A percentile compares a stretch with the other conserved stretches of the same genome.
Conservation (phyloP, 2,329 filamentous ascomycete species). For the Pezizomycotina sp. region DNA sequence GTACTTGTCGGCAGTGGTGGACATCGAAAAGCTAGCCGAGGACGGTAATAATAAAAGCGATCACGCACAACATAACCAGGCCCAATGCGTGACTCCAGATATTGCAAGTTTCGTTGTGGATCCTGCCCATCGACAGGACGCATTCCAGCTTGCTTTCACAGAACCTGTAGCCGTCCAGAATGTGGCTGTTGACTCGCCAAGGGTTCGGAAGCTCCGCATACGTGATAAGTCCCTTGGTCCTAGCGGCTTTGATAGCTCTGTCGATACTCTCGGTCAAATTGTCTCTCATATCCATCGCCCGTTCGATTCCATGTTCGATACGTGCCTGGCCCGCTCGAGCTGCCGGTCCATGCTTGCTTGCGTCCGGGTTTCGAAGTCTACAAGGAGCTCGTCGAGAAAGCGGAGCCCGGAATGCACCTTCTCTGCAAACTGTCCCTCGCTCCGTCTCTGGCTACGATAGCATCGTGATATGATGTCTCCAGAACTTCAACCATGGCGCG, state of each 20-base stretch:
- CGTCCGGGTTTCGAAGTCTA: conserved; percentile 68
- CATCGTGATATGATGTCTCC: conserved; percentile 73
- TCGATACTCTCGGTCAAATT: conserved; percentile 73
- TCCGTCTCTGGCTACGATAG: conserved; percentile 49
- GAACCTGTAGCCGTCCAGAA: conserved; percentile 82
- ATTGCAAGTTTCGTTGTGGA: conserved; percentile 90
- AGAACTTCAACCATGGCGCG: conserved; percentile 85
- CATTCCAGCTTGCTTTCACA: conserved; percentile 81
- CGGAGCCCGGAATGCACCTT: conserved; percentile 79
- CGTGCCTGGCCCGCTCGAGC: conserved; percentile 54
- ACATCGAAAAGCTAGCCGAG: conserved; percentile 69
- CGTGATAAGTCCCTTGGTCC: conserved; percentile 63
- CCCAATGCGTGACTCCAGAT: conserved; percentile 94
- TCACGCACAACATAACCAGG: conserved; percentile 66
- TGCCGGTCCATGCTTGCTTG: conserved; percentile 71
- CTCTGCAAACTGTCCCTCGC: conserved; percentile 32
- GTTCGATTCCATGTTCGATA: conserved; percentile 59
- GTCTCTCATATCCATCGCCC: conserved; percentile 66
- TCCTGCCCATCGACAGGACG: conserved; percentile 56
- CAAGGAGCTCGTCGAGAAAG: conserved; percentile 68
- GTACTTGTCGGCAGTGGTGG: conserved; percentile 72
- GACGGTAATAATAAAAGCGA: conserved; percentile 87
- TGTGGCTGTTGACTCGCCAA: conserved; percentile 92
- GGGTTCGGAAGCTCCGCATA: conserved; percentile 84
- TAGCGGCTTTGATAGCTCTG: conserved; percentile 54